A percentile compares a stretch with the other conserved stretches of the same genome.
phyloP scores from a whole-genome alignment of 208 protist genomes.

The Acanthamoeba lugdunensis region DNA sequence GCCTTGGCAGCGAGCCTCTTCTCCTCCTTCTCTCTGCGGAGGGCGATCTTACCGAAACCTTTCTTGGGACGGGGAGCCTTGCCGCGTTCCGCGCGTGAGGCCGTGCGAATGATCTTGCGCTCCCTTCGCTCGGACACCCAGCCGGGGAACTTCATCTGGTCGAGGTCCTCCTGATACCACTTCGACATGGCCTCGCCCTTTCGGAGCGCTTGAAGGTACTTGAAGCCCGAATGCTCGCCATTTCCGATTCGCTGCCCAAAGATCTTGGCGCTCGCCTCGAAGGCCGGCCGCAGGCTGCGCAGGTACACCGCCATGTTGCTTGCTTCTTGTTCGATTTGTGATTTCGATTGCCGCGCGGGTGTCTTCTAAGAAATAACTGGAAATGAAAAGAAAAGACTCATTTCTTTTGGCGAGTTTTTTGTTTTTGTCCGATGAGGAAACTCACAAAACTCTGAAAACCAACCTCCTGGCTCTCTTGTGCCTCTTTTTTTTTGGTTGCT shows the following conservation, averaged over 20 bases:
- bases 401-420: no score
- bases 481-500: no score
- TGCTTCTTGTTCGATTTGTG: neutral
- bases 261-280: slow-evolving; percentile 6
- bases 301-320: slow-evolving; percentile 38
- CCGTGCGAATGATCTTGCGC: neutral
- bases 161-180: slow-evolving; percentile 52
- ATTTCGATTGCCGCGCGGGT: neutral
- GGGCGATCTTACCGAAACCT: slow-evolving; percentile 55
- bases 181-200: slow-evolving; percentile 47
- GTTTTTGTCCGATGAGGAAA: no score
- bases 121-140: neutral
- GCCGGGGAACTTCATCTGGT: slow-evolving; percentile 52
- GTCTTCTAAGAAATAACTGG: no score
- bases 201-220: neutral
- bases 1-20: slow-evolving; percentile 71
- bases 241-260: slow-evolving; percentile 43
- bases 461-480: no score
- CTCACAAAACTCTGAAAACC: no score
- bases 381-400: no score
- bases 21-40: slow-evolving; percentile 49
- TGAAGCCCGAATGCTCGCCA: slow-evolving; percentile 14
- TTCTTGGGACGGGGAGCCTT: slow-evolving; percentile 58
- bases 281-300: slow-evolving; percentile 6
- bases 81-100: slow-evolving; percentile 15